phyloP scores from a whole-genome alignment of 2,329 filamentous ascomycete species.

The Alternaria triticimaculans region DNA sequence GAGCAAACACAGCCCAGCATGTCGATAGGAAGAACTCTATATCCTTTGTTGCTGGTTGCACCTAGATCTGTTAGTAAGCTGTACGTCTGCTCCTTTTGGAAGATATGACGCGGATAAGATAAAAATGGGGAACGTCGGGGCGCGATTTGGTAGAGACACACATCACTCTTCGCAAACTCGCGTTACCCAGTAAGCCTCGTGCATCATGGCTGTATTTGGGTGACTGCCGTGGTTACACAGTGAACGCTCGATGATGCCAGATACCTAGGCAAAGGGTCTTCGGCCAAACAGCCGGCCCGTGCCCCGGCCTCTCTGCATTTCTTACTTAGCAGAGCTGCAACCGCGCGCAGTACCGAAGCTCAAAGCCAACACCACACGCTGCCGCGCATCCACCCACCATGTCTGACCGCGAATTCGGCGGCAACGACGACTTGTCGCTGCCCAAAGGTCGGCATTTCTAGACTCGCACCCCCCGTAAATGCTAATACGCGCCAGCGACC shows the following conservation, averaged over 20 bases:
- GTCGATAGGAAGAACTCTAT: background rate
- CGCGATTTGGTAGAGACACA: background rate
- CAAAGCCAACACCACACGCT: conserved; percentile 10
- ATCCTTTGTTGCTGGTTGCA: background rate
- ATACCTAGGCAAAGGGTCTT: conserved; percentile 5
- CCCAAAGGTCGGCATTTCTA: conserved; percentile 45
- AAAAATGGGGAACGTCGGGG: conserved; percentile 7
- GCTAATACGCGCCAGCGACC: conserved; percentile 59
- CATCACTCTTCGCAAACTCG: background rate
- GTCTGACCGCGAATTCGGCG: conserved; percentile 53
- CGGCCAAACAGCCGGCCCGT: conserved; percentile 18
- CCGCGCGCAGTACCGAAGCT: conserved; percentile 6
- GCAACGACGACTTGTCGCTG: conserved; percentile 52
- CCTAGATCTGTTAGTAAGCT: background rate
- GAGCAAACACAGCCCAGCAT: background rate
- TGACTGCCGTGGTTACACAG: background rate
- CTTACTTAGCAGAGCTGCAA: conserved; percentile 9
- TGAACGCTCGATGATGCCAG: background rate
- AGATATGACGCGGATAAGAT: conserved; percentile 6
- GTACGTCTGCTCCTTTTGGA: background rate
- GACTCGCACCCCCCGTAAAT: background rate
- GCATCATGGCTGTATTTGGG: background rate
- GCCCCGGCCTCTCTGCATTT: conserved; percentile 7
- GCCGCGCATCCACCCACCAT: conserved; percentile 37
- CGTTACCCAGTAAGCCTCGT: background rate